Evolutionary conservation across 306 rosid species (phyloP).

Genomic region (Erythrophleum fordii): DNA sequence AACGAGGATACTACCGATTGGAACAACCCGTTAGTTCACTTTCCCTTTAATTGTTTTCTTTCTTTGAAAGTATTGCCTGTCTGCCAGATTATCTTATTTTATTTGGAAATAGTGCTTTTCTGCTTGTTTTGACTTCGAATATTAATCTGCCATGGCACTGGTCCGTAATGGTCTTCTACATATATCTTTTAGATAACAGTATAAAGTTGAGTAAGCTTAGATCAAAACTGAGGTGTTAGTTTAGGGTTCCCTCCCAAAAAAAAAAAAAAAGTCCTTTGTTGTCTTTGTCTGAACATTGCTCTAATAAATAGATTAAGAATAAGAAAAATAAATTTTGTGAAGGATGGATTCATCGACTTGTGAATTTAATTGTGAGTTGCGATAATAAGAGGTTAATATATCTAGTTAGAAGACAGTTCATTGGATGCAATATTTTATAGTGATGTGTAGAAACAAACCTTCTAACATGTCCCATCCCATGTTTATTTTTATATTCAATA

Average conservation of each 20-base stretch:
- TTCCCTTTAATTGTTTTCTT: slow-evolving; percentile 11
- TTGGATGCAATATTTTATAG: background rate
- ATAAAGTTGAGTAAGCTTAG: slow-evolving; percentile 24
- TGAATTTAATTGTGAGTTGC: background rate
- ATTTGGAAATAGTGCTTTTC: slow-evolving; percentile 12
- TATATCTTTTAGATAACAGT: background rate
- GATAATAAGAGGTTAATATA: slow-evolving; percentile 19
- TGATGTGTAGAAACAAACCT: background rate
- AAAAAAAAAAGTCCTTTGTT: too few species aligned
- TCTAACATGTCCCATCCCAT: background rate
- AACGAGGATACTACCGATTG: slow-evolving; percentile 97
- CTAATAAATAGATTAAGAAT: background rate
- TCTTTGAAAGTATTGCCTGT: slow-evolving; percentile 11
- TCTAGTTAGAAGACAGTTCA: background rate
- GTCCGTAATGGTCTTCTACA: background rate
- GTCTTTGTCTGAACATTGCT: background rate
- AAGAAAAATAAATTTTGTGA: background rate
- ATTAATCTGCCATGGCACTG: slow-evolving; percentile 28
- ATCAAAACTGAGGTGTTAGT: slow-evolving; percentile 27
- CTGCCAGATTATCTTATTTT: background rate
- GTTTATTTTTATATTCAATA: background rate
- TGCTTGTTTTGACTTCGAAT: slow-evolving; percentile 10
- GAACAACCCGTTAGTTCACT: slow-evolving; percentile 85
- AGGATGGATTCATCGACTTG: background rate
- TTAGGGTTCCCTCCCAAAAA: background rate